Base-by-base conservation (phyloP, 805 yeast genomes). In the Ogataea parapolymorpha region DNA sequence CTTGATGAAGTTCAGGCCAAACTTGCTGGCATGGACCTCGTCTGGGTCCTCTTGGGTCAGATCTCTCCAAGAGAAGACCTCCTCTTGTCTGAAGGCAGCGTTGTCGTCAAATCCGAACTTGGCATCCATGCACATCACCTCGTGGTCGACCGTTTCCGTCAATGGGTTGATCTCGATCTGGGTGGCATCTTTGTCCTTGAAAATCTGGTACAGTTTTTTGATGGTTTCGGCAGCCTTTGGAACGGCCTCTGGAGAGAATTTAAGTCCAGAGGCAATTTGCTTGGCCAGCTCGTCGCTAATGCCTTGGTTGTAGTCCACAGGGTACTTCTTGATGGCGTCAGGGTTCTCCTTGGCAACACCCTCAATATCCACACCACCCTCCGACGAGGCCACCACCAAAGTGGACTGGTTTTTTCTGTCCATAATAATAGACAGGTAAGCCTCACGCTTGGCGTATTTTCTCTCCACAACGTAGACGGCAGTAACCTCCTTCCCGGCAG, bases 351-450 rank as follows among this genome's bases (percentile, higher is more conserved):
- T 82, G 47, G 99, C 99, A 55, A 93, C 98, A 66, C 95, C 96
- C 76, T 93, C 99, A 61, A 93, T 93, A 72, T 93, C 96, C 95
- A 93, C 90, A 75, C 99, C 99, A 74, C 99, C 99, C 72, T 93
- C 93, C 50, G 95, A 74, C 25, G 97, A 89, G 37, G 96, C 96
- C 51, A 93, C 96, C 61, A 93, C 85, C 71, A 93, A 75, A 46
- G 98, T 96, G 54, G 78, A 73, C 70, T 90, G 95, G 53, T 83
- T 77, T 55, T 81, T 77, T 74, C 99, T 88, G 76, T 93, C 98
- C 85, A 90, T 79, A 55, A 93, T 76, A 55, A 93, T 88, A 49
- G 97, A 95, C 54, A 93, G 70, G 71, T 93, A 93, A 44, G 97
- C 95, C 74, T 93, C 99, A 56, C 95, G 89, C 58, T 82, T 75